These are phyloP conservation scores for Margaritispora aquatica DNA, from an alignment of 495 filamentous ascomycete genomes.

Conservation along the genomic window DNA sequence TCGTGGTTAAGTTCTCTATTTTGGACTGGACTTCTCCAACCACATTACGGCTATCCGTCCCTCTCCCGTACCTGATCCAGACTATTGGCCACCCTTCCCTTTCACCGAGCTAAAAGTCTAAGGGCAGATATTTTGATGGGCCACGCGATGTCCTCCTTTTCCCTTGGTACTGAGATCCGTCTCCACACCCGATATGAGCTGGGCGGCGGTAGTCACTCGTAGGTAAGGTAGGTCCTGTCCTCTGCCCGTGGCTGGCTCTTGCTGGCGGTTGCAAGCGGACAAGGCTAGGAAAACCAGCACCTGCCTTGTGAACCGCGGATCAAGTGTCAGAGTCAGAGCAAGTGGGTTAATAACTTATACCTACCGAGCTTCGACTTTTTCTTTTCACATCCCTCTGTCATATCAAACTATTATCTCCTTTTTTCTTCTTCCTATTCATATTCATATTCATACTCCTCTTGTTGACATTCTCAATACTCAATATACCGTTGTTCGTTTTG, in stretches of 20 bases:
- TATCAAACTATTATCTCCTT: neutral
- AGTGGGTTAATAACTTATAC: neutral
- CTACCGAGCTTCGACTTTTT: neutral
- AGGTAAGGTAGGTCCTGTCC: neutral
- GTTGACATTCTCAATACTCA: neutral
- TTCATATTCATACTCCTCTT: too few species aligned
- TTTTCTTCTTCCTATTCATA: neutral
- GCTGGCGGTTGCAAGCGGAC: neutral
- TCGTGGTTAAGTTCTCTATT: neutral
- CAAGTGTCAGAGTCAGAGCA: neutral
- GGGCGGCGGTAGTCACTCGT: too few species aligned
- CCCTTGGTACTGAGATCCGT: neutral
- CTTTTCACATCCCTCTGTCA: neutral
- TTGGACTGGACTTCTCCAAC: constrained; percentile 10
- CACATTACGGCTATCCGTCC: constrained; percentile 16
- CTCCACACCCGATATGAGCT: neutral
- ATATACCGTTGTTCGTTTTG: neutral
- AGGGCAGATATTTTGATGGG: neutral
- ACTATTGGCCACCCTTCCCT: neutral
- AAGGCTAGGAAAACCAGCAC: neutral
- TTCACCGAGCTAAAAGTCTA: constrained; percentile 2
- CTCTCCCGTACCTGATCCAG: neutral
- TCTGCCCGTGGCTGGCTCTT: neutral
- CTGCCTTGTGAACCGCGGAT: neutral
- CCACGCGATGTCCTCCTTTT: neutral